These are phyloP conservation scores for Arthrobotrys sinensis DNA, from an alignment of 2,329 filamentous ascomycete genomes.

Conservation along the genomic window DNA sequence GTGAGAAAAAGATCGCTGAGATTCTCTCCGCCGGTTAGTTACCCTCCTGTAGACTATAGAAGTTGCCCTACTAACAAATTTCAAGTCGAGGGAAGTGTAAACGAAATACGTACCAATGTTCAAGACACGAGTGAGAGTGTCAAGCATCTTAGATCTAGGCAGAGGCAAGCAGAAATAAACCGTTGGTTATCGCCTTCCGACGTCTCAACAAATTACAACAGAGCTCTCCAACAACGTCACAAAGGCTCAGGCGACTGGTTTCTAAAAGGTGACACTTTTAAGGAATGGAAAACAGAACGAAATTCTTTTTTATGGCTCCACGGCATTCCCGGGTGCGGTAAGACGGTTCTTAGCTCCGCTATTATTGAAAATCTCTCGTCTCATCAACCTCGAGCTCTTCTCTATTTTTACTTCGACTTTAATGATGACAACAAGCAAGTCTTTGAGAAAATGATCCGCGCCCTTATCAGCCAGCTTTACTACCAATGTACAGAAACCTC, in stretches of 20 bases:
- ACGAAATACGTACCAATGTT: background rate
- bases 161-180: conserved; percentile 40
- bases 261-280: conserved; percentile 65
- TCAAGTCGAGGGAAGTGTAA: background rate
- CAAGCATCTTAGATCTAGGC: background rate
- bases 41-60: background rate
- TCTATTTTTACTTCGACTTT: conserved; percentile 68
- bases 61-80: background rate
- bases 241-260: conserved; percentile 67
- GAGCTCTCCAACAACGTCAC: conserved; percentile 65
- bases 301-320: conserved; percentile 67
- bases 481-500: conserved; percentile 59
- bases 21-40: conserved; percentile 20
- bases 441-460: conserved; percentile 66
- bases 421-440: conserved; percentile 67
- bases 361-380: conserved; percentile 65
- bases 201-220: conserved; percentile 66
- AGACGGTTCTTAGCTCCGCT: conserved; percentile 68
- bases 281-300: conserved; percentile 65
- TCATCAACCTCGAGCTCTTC: background rate
- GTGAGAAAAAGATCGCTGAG: background rate
- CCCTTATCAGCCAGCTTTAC: conserved; percentile 67
- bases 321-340: conserved; percentile 69
- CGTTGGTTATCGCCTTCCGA: conserved; percentile 67
- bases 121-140: background rate